Evolutionary conservation across 371 early-diverging fungal genomes (phyloP), one percentile per base, ranked within the genome.

Genomic region (Nosema muscidifuracis): DNA sequence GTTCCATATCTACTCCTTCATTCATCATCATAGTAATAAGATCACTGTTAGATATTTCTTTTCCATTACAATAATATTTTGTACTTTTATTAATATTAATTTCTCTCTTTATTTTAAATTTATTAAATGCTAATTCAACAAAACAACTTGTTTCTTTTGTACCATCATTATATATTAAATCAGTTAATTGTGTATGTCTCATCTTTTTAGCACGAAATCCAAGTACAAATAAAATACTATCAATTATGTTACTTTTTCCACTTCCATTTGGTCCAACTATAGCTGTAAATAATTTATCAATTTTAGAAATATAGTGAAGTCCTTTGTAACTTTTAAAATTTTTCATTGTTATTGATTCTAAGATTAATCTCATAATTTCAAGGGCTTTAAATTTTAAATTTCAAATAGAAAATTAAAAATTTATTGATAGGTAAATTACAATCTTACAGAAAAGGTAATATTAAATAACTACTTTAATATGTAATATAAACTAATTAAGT

Each of bases 211-310:
- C 95, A 65, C 93, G 86, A 84, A 92, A 99, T 18, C 99, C 99
- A 86, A 99, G 95, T 34, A 98, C 97, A 84, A 99, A 99, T 30
- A 98, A 84, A 36, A 99, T 85, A 0, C 93, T 87, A 83, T 99
- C 99, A 76, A 99, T 97, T 18, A 99, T 95, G 77, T 98, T 99
- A 9, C 94, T 93, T 63, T 94, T 99, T 34, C 98, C 99, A 18
- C 92, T 92, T n/a, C 99, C 99, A 76, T 97, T 98, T 2, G 95
- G 95, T 0, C 97, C 97, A 13, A 98, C 96, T 43, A 88, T 83
- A 2, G 87, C 82, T 4, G 91, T 89, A 55, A 82, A 76, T 20
- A 47, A 58, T 38, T 64, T 40, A 62, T 77, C 80, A 50, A 84
- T 67, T n/a, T 71, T 71, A 7, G 34, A 50, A 43, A 84, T 80